Evolutionary conservation across 2,329 filamentous ascomycete species (phyloP).

Genomic region (Alternaria arbusti): DNA sequence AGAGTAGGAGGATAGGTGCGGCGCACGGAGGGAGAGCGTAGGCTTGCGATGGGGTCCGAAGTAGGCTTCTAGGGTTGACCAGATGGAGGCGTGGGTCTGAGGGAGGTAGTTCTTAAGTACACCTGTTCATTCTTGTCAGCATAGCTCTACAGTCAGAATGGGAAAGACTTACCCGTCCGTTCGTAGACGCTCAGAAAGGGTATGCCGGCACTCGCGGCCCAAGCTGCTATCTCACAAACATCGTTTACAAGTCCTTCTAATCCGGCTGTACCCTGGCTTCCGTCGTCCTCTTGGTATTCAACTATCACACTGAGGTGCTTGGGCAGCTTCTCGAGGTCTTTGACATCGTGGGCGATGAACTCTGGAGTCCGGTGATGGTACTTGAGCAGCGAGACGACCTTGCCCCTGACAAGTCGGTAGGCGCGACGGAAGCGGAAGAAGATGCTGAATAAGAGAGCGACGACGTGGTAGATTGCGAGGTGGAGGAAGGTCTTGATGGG

Average conservation of each 20-base stretch:
- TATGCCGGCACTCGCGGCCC: slow-evolving; percentile 90
- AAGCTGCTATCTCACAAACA: slow-evolving; percentile 88
- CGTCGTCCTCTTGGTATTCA: slow-evolving; percentile 69
- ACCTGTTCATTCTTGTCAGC: slow-evolving; percentile 58
- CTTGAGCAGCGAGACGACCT: slow-evolving; percentile 80
- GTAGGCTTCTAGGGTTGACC: slow-evolving; percentile 82
- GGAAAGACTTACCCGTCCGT: slow-evolving; percentile 71
- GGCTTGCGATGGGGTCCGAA: slow-evolving; percentile 75
- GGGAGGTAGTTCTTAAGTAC: slow-evolving; percentile 87
- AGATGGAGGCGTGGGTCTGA: slow-evolving; percentile 80
- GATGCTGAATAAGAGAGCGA: slow-evolving; percentile 85
- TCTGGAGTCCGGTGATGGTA: slow-evolving; percentile 97
- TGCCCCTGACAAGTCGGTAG: slow-evolving; percentile 79
- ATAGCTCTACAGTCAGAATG: not conserved
- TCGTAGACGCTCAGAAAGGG: slow-evolving; percentile 90
- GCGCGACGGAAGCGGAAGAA: slow-evolving; percentile 83
- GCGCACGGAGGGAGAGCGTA: slow-evolving; percentile 73
- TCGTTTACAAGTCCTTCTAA: slow-evolving; percentile 87
- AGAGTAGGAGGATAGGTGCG: slow-evolving; percentile 69
- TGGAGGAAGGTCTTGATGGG: slow-evolving; percentile 70
- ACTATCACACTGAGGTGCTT: slow-evolving; percentile 88
- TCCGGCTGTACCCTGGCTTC: slow-evolving; percentile 70
- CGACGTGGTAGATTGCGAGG: slow-evolving; percentile 69
- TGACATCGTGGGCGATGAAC: slow-evolving; percentile 87
- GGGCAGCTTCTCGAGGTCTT: slow-evolving; percentile 74